Base-by-base conservation (phyloP, 371 early-diverging fungal species). In the Parasitella parasitica region DNA sequence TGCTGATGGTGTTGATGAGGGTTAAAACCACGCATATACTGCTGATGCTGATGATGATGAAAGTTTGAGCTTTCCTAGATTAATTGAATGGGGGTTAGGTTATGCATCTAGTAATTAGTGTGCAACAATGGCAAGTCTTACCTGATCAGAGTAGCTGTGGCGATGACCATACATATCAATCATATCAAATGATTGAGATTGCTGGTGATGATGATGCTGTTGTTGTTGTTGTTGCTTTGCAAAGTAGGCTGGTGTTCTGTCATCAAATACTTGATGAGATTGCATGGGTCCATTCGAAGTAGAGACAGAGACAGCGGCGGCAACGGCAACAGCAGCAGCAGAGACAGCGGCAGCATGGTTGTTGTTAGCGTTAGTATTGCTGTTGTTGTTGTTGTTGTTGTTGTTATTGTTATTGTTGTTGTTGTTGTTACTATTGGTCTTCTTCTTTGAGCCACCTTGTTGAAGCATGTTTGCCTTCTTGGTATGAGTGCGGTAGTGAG, bases 401-500 rank as follows among this genome's bases (percentile, higher is more conserved):
- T n/a, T 26, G 13, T 54, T 16, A 24, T 30, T 32, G 38, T 13
- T n/a, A 37, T 16, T 37, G 13, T 12, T n/a, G 36, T 36, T 36
- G 36, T 38, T 38, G 15, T 38, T 38, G 34, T 16, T 30, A 4
- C 26, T 26, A 26, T 15, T n/a, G 13, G 32, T 53, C 27, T 39
- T 54, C 16, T 54, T 54, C 6, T 36, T 15, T 9, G 37, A 12
- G 0, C 49, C 49, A 26, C 50, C 32, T 5, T 30, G 28, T 16
- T 64, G 59, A 15, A 41, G 35, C 32, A 65, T 24, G 39, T 38
- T 51, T 12, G 34, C 35, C 30, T 80, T 80, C 43, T 75, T 81
- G 22, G 67, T 77, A 39, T 86, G 86, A 6, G 86, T 84, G 26
- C 84, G 72, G 35, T 78, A 73, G 59, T 86, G 86, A 16, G 86